Percentiles rank a stretch among this genome's conserved stretches.
Conservation (phyloP, 345 rosid species). For the Gynandropsis gynandra region DNA sequence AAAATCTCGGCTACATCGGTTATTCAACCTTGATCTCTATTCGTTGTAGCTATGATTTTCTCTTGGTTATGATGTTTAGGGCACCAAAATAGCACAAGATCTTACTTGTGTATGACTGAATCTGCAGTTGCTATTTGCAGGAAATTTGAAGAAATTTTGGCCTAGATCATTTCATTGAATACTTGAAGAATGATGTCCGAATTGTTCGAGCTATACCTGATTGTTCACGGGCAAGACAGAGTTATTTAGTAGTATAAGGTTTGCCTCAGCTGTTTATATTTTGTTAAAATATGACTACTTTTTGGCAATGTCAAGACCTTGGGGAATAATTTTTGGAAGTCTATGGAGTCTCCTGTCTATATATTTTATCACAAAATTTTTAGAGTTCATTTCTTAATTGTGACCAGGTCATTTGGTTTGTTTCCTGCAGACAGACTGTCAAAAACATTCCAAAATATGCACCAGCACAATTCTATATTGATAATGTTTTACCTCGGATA, state of each 20-base stretch:
- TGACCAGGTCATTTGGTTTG: conserved; percentile 7
- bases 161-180: conserved; percentile 95
- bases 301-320: too few species aligned
- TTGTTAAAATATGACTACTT: not conserved
- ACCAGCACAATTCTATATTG: conserved; percentile 95
- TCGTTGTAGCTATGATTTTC: not conserved
- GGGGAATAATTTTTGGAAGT: too few species aligned
- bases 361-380: not conserved
- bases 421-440: conserved; percentile 72
- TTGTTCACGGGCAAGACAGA: conserved; percentile 95
- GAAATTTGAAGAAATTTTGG: conserved; percentile 92
- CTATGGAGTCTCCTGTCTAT: conserved; percentile 6
- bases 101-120: not conserved
- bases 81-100: not conserved
- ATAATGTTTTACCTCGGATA: conserved; percentile 93
- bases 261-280: conserved; percentile 14
- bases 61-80: not conserved
- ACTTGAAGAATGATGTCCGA: conserved; percentile 78
- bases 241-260: conserved; percentile 90
- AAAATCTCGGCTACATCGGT: not conserved
- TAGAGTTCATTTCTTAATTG: conserved; percentile 3
- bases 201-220: conserved; percentile 94
- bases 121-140: conserved; percentile 35
- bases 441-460: conserved; percentile 99
- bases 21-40: conserved; percentile 1